phyloP scores from a whole-genome alignment of 1,284 basidiomycete species.

The Taiwanofungus camphoratus region DNA sequence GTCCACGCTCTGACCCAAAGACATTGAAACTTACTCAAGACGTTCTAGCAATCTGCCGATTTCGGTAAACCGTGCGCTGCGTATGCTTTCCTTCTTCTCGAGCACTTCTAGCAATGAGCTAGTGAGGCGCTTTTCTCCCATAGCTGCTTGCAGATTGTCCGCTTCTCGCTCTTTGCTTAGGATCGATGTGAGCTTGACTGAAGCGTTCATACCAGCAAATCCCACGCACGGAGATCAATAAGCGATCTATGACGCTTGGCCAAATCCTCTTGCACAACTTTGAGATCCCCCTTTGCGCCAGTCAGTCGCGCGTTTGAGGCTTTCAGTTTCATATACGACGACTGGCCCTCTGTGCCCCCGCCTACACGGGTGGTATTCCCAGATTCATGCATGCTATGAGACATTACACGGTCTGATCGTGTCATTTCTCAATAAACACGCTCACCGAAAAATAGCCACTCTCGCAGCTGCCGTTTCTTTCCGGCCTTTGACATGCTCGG shows the following conservation, averaged over 20 bases:
- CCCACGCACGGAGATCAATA: background rate
- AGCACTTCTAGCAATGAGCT: slow-evolving; percentile 12
- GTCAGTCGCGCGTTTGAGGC: slow-evolving; percentile 10
- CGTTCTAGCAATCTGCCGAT: slow-evolving; percentile 6
- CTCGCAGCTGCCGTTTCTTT: slow-evolving; percentile 5
- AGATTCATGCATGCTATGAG: background rate
- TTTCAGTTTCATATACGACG: slow-evolving; percentile 5
- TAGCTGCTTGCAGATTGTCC: slow-evolving; percentile 2
- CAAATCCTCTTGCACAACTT: slow-evolving; percentile 1
- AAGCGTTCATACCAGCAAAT: slow-evolving; percentile 2
- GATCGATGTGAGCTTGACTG: background rate
- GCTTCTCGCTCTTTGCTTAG: slow-evolving; percentile 10
- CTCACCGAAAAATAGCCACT: slow-evolving; percentile 12
- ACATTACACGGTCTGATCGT: background rate
- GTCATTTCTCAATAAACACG: background rate
- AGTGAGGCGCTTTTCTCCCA: slow-evolving; percentile 10
- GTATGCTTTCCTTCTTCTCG: slow-evolving; percentile 16
- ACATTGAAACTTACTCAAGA: slow-evolving; percentile 12
- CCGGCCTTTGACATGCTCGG: slow-evolving; percentile 13
- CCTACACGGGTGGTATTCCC: too few relatives aligned
- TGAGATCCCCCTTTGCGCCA: slow-evolving; percentile 5
- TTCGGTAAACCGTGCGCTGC: slow-evolving; percentile 9
- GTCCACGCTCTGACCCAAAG: too few relatives aligned
- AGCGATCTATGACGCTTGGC: slow-evolving; percentile 1
- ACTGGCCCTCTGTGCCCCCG: slow-evolving; percentile 5